Conservation (phyloP, 192 early-diverging fungal genomes). For the Pilobolus umbonatus region DNA sequence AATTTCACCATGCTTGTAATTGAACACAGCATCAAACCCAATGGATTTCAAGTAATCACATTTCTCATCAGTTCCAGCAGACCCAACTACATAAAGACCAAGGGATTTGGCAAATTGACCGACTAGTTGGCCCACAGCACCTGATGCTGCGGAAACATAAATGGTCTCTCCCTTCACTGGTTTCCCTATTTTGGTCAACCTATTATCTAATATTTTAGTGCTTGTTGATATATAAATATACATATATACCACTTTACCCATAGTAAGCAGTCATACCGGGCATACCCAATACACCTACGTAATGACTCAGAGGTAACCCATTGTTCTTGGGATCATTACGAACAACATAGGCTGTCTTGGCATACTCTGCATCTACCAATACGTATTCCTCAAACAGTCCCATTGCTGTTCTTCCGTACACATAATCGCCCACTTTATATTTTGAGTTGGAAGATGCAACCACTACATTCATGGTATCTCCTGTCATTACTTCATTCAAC, state of each 20-base stretch:
- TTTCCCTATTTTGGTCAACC: conserved; percentile 58
- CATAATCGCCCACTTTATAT: conserved; percentile 58
- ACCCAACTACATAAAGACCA: conserved; percentile 77
- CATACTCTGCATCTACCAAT: conserved; percentile 32
- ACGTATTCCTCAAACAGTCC: conserved; percentile 58
- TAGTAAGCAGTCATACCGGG: conserved; percentile 75
- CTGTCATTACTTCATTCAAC: conserved; percentile 55
- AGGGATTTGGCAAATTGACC: conserved; percentile 74
- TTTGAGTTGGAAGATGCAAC: conserved; percentile 56
- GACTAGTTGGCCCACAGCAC: conserved; percentile 59
- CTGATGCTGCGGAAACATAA: conserved; percentile 77
- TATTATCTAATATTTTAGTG: background rate
- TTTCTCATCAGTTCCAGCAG: conserved; percentile 81
- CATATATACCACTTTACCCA: conserved; percentile 14
- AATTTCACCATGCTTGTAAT: conserved; percentile 77
- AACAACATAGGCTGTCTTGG: conserved; percentile 21
- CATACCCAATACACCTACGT: conserved; percentile 72
- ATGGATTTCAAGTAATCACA: conserved; percentile 59
- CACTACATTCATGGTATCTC: conserved; percentile 61
- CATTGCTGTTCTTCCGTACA: conserved; percentile 40
- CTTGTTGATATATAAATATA: conserved; percentile 3
- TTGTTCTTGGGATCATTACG: conserved; percentile 36
- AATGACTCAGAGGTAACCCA: conserved; percentile 49
- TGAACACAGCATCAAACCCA: conserved; percentile 82
- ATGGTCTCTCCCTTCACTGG: conserved; percentile 81